phyloP scores from a whole-genome alignment of 225 moss, liverwort and hornwort species.

The Marchantia polymorpha region DNA sequence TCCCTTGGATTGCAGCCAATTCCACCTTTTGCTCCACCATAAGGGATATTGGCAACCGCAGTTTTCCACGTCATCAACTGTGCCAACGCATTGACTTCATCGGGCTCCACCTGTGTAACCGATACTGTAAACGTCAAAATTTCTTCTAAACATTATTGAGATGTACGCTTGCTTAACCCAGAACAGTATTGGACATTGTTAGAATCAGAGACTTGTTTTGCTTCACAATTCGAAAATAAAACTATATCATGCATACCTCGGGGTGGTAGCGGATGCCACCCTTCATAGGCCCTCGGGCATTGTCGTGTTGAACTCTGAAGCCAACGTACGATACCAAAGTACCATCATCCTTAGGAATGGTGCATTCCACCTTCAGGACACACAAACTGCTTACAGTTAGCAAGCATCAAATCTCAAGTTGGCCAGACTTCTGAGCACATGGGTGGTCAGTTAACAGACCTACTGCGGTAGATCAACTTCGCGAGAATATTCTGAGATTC shows the following conservation, averaged over 20 bases:
- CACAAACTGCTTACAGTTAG: not conserved
- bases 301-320: slow-evolving; percentile 94
- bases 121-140: not conserved
- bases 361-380: slow-evolving; percentile 78
- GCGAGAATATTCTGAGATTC: not conserved
- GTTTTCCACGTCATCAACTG: slow-evolving; percentile 99
- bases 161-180: not conserved
- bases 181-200: not conserved
- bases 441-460: not conserved
- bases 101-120: slow-evolving; percentile 69
- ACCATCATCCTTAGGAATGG: slow-evolving; percentile 97
- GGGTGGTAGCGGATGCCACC: slow-evolving; percentile 98
- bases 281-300: slow-evolving; percentile 93
- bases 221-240: too few relatives aligned
- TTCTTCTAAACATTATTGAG: not conserved
- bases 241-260: slow-evolving; percentile 43
- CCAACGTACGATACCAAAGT: slow-evolving; percentile 79
- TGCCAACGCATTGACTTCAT: slow-evolving; percentile 91
- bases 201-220: not conserved
- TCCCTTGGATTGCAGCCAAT: slow-evolving; percentile 86
- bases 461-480: too few relatives aligned
- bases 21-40: slow-evolving; percentile 96
- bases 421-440: not conserved
- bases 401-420: not conserved
- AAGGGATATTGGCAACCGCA: slow-evolving; percentile 90